Base-by-base conservation (phyloP, 2,329 filamentous ascomycete genomes). In the Ophiostoma novo-ulmi region DNA sequence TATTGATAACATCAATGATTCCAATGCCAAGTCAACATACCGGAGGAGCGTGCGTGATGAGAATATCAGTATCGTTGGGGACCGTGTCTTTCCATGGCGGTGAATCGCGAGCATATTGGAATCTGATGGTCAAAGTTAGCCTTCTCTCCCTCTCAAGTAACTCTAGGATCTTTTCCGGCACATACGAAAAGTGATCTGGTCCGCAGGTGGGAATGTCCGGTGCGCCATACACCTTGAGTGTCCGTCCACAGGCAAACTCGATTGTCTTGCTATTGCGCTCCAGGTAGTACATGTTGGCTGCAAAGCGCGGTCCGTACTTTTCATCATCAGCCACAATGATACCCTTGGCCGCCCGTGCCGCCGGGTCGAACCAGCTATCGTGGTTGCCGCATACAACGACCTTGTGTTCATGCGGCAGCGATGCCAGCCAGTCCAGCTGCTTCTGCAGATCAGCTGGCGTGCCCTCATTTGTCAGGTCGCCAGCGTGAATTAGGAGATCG, bases 301-400 rank as follows among this genome's bases (percentile, higher is more conserved):
- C 88, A 82, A 92, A 88, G 75, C 36, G 63, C 20, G 63, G 63
- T 7, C 8, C 35, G 4, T 64, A 35, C 35, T 64, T 38, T 7
- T 92, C 82, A 20, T 94, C 83, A 39, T 78, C 79, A 14, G 55
- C 81, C 80, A n/a, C 78, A n/a, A 82, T 77, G 26, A 83, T 82
- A 76, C 92, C 88, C 65, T 85, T 82, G 11, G 83, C 80, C 20
- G 78, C 79, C 4, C 91, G 85, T 17, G 87, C 88, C 44, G 83
- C 82, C 35, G 86, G 82, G 78, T 97, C 94, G 73, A 97, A 91
- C 82, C 88, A 96, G 75, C 88, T 89, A 77, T 97, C 94, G 78
- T 97, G 94, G 77, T 97, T 97, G 0, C 94, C 94, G 41, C 88
- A 88, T 41, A 98, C 88, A 48, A 94, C 86, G 35, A 97, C 84